phyloP scores from a whole-genome alignment of 2,329 filamentous ascomycete species.

The Diplodia mutila region DNA sequence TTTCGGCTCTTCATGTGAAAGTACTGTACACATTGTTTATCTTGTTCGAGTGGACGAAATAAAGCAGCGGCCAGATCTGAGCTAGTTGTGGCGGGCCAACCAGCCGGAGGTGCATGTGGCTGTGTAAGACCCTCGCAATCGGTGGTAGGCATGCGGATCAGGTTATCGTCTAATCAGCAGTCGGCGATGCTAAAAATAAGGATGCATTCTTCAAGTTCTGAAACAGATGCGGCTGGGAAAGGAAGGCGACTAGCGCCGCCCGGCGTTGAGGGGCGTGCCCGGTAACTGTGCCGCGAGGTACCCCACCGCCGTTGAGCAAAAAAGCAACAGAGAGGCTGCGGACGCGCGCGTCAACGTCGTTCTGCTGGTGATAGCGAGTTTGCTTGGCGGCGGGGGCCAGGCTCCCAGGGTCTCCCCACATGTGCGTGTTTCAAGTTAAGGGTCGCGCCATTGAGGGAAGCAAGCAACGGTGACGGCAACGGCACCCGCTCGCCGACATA shows the following conservation, averaged over 20 bases:
- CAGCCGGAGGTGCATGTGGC: slow-evolving; percentile 3
- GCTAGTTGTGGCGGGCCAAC: background rate
- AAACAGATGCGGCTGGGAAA: slow-evolving; percentile 12
- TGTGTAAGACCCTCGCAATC: slow-evolving; percentile 13
- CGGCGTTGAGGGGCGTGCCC: background rate
- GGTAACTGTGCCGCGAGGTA: background rate
- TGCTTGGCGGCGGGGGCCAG: slow-evolving; percentile 13
- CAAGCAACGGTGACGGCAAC: slow-evolving; percentile 4
- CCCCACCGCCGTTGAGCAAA: slow-evolving; percentile 3
- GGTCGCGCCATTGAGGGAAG: slow-evolving; percentile 16
- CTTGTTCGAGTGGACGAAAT: background rate
- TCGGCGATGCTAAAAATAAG: slow-evolving; percentile 18
- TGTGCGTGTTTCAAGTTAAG: slow-evolving; percentile 13
- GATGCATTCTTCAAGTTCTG: slow-evolving; percentile 16
- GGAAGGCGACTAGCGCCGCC: background rate
- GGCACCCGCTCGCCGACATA: background rate
- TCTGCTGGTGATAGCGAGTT: background rate
- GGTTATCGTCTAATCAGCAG: background rate
- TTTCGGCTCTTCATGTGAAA: background rate
- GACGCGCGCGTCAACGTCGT: background rate
- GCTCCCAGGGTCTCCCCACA: slow-evolving; percentile 21
- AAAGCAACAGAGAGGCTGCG: background rate
- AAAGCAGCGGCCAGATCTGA: background rate
- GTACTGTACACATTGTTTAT: background rate
- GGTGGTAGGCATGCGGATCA: background rate